Base-by-base conservation (phyloP, 75 land plant genomes). In the Adiantum capillusveneris region DNA sequence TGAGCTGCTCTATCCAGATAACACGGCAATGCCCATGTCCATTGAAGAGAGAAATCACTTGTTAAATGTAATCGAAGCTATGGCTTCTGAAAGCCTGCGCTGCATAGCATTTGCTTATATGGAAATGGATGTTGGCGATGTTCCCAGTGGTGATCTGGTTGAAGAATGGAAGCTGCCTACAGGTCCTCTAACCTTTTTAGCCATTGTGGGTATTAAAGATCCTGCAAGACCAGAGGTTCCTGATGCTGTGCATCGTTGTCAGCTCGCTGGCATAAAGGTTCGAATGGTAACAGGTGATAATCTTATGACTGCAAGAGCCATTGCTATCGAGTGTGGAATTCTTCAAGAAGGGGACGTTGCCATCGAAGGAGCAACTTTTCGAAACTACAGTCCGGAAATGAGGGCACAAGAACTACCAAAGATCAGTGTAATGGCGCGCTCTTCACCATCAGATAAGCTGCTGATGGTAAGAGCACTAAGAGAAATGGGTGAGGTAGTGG, bases 201-300 rank as follows among this genome's bases (percentile, higher is more conserved):
- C 77, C n/a, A 73, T 89, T 50, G 81, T 86, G 31, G 95, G 95
- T 7, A 79, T 89, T 56, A 89, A 88, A 85, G 97, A 92, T 71
- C 97, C 97, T 46, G 85, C 90, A 28, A 63, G 97, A n/a, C 81
- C 86, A 27, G 82, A 82, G 54, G 97, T 92, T n/a, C 76, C 75
- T 53, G 83, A 85, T 20, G 96, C 95, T 46, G 90, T 92, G n/a
- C 56, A 34, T 21, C 22, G 69, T 6, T 92, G 97, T 61, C 77
- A 62, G 51, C 31, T 65, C 18, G 96, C 97, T 31, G 96, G 96
- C 53, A 85, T 92, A 17, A 88, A 82, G 85, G 98, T 92, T 24
- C 73, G 95, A 29, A 88, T 92, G 98, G 90, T 92, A 16, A 92
- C 98, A 60, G 98, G 98, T 49, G 98, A 92, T 60, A 88, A 92